Conservation (phyloP, 1,284 basidiomycete genomes). For the Vanrija pseudolonga region DNA sequence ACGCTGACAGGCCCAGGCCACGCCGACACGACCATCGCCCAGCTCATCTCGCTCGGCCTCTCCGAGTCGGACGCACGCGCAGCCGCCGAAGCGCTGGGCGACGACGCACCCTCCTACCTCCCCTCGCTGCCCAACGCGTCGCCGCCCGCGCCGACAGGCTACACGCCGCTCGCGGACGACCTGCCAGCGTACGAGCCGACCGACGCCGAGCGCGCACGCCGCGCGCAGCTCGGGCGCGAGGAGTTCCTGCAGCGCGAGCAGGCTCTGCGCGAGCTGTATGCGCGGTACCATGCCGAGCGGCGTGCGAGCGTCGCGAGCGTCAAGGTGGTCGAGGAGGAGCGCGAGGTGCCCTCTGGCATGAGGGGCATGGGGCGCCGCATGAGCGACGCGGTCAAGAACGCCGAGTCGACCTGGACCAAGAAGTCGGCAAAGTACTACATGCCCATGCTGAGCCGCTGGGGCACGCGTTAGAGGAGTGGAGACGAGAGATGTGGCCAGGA, state of each 20-base stretch:
- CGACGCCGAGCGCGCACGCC: slow-evolving; percentile 1
- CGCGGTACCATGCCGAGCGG: background rate
- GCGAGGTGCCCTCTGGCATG: background rate
- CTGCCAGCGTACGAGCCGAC: background rate
- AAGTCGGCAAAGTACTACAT: slow-evolving; percentile 5
- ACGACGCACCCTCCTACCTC: no score
- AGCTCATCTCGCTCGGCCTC: no score
- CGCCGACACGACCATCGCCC: no score
- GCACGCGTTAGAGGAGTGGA: no score
- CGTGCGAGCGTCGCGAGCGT: background rate
- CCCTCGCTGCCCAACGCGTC: no score
- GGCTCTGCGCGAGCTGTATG: background rate
- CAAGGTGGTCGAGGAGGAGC: background rate
- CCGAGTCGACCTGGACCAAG: background rate
- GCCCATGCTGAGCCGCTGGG: slow-evolving; percentile 1
- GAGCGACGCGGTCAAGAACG: background rate
- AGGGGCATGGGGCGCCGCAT: no score
- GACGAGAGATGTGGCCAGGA: no score
- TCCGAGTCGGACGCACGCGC: no score
- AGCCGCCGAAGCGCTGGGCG: no score
- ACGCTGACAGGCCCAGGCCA: no score
- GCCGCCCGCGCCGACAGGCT: no score
- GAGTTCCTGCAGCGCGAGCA: background rate
- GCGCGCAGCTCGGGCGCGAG: background rate
- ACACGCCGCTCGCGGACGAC: no score